Percentiles rank a stretch among this genome's conserved stretches.
phyloP scores from a whole-genome alignment of 2,329 filamentous ascomycete genomes.

The Neofusicoccum umdonicola region DNA sequence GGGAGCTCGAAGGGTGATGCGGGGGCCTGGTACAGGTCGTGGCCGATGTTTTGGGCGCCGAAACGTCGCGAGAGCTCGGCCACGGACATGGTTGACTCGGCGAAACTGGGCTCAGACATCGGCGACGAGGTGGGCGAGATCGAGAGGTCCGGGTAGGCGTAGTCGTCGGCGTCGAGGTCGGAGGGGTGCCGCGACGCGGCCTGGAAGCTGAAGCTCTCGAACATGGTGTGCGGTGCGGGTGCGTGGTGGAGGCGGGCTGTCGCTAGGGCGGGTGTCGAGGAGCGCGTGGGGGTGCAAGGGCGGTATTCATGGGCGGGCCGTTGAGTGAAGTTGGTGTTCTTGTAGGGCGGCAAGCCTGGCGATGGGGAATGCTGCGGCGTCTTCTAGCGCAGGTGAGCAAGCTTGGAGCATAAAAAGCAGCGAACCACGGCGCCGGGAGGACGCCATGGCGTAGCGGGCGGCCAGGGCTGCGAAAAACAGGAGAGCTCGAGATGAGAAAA shows the following conservation, averaged over 20 bases:
- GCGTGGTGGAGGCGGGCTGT: not conserved
- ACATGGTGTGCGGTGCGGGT: slow-evolving; percentile 25
- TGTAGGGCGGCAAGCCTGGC: slow-evolving; percentile 4
- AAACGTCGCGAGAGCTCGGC: slow-evolving; percentile 17
- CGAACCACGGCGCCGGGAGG: slow-evolving; percentile 9
- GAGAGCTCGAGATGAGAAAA: slow-evolving; percentile 12
- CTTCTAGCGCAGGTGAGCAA: slow-evolving; percentile 9
- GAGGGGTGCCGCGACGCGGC: slow-evolving; percentile 28
- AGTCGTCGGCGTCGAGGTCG: slow-evolving; percentile 12
- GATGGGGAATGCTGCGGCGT: slow-evolving; percentile 19
- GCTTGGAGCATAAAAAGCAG: slow-evolving; percentile 14
- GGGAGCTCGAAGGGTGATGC: slow-evolving; percentile 1
- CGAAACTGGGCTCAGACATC: not conserved
- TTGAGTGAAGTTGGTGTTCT: slow-evolving; percentile 13
- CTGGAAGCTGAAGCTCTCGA: slow-evolving; percentile 40
- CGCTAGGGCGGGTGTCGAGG: slow-evolving; percentile 8
- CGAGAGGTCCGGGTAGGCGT: not conserved
- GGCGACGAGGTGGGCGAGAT: slow-evolving; percentile 18
- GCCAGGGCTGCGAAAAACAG: slow-evolving; percentile 12
- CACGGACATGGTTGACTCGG: slow-evolving; percentile 11
- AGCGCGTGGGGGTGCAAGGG: slow-evolving; percentile 10
- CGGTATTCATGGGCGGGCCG: slow-evolving; percentile 7
- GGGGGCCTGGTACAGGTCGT: not conserved
- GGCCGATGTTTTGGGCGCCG: slow-evolving; percentile 9
- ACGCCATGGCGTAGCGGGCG: slow-evolving; percentile 10